Conservation (phyloP, 2,329 filamentous ascomycete genomes). For the Camillea tinctor region DNA sequence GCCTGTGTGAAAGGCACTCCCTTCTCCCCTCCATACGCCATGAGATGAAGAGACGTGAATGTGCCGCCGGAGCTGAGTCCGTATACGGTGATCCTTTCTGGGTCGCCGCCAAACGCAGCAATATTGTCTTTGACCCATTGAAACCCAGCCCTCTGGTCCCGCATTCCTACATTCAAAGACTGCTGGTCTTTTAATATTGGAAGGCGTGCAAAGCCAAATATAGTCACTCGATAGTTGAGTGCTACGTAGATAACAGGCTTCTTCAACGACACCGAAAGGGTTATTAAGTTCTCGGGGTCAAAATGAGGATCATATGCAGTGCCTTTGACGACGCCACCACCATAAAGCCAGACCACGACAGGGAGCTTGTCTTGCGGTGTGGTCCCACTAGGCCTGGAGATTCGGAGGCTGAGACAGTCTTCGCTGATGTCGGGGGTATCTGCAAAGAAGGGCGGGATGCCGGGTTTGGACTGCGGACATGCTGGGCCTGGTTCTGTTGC, state of each 20-base stretch:
- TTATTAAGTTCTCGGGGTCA: constrained; percentile 23
- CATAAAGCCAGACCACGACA: constrained; percentile 26
- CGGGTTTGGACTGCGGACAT: constrained; percentile 27
- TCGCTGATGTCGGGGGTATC: constrained; percentile 26
- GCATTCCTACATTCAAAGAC: constrained; percentile 28
- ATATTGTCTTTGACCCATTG: constrained; percentile 33
- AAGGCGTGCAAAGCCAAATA: constrained; percentile 33
- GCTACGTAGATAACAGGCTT: constrained; percentile 30
- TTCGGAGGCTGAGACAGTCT: constrained; percentile 28
- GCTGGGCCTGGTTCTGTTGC: constrained; percentile 25
- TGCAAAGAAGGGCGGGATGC: constrained; percentile 25
- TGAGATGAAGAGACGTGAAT: constrained; percentile 24
- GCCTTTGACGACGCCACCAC: constrained; percentile 29
- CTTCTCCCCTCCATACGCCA: constrained; percentile 29
- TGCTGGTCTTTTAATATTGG: constrained; percentile 25
- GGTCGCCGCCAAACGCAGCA: constrained; percentile 27
- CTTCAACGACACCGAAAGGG: constrained; percentile 11
- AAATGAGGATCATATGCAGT: constrained; percentile 26
- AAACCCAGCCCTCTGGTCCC: constrained; percentile 25
- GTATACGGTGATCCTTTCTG: constrained; percentile 22
- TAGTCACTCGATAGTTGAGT: constrained; percentile 29
- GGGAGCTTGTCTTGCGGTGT: constrained; percentile 20
- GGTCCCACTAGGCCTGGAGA: constrained; percentile 24
- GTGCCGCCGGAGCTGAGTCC: constrained; percentile 24
- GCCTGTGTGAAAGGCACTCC: constrained; percentile 33